Evolutionary conservation across 257 asterid genomes (phyloP).

Genomic region (Apocynum venetum): DNA sequence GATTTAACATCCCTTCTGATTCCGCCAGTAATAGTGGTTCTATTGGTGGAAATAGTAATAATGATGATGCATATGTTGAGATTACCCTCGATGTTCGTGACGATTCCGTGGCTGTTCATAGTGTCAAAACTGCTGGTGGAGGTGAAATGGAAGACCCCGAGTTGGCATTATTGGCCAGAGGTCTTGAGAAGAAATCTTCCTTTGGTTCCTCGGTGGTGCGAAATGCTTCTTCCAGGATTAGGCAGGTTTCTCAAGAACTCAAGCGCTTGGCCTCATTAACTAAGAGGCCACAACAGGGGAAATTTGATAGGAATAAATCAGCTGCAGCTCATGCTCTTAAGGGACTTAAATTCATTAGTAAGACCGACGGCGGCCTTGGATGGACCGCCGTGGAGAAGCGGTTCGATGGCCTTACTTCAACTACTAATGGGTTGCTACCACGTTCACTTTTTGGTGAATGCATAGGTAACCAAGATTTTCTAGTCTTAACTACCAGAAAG

Average conservation of each 20-base stretch:
- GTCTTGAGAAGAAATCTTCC: conserved; percentile 64
- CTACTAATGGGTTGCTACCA: conserved; percentile 54
- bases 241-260: conserved; percentile 69
- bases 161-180: conserved; percentile 64
- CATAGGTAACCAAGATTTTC: conserved; percentile 47
- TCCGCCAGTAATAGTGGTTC: conserved; percentile 3
- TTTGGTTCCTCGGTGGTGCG: conserved; percentile 43
- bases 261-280: conserved; percentile 59
- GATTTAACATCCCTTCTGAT: conserved; percentile 54
- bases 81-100: conserved; percentile 83
- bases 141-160: conserved; percentile 86
- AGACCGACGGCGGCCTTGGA: conserved; percentile 65
- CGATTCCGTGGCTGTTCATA: conserved; percentile 92
- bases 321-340: conserved; percentile 70
- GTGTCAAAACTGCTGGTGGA: conserved; percentile 79
- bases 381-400: conserved; percentile 73
- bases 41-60: neutral
- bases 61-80: conserved; percentile 72
- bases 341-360: conserved; percentile 80
- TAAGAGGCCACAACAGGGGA: conserved; percentile 32
- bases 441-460: conserved; percentile 73
- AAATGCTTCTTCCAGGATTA: conserved; percentile 58
- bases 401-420: conserved; percentile 51
- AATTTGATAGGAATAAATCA: conserved; percentile 59
- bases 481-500: neutral